Evolutionary conservation across 2,329 filamentous ascomycete species (phyloP).

Genomic region (Botryosphaeria agaves): DNA sequence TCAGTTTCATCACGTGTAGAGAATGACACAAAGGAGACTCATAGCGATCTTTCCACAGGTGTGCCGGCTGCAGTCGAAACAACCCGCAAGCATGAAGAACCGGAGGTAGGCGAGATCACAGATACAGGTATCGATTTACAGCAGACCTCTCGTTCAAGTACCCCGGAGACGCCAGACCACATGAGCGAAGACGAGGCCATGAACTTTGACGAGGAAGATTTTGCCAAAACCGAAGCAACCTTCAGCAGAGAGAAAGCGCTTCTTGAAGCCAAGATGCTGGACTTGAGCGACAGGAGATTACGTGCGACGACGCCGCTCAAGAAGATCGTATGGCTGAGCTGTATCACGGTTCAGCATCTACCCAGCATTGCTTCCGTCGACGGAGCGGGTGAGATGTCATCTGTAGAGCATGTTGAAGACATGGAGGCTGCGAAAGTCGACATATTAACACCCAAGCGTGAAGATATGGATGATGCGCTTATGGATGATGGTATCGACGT

Average conservation of each 20-base stretch:
- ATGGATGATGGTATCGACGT: slow-evolving; percentile 8
- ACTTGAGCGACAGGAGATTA: slow-evolving; percentile 22
- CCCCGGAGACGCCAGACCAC: no score
- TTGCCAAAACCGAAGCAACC: slow-evolving; percentile 26
- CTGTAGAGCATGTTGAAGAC: no score
- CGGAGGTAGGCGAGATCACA: no score
- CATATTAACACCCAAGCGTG: slow-evolving; percentile 13
- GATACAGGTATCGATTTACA: no score
- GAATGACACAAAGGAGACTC: no score
- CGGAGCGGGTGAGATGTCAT: no score
- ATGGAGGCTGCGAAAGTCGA: slow-evolving; percentile 2
- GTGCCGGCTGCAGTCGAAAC: no score
- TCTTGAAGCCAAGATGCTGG: slow-evolving; percentile 24
- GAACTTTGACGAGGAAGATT: slow-evolving; percentile 27
- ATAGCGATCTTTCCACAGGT: no score
- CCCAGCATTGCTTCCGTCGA: not conserved
- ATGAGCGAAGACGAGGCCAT: slow-evolving; percentile 30
- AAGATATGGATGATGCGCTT: slow-evolving; percentile 6
- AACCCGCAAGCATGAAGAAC: no score
- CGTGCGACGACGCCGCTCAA: slow-evolving; percentile 26
- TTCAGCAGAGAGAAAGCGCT: slow-evolving; percentile 27
- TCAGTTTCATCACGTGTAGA: no score
- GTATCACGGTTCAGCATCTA: slow-evolving; percentile 16
- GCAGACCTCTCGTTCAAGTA: no score
- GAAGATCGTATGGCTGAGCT: slow-evolving; percentile 22